Evolutionary conservation across 1,284 basidiomycete genomes (phyloP).

Genomic region (Baeospora myosura): DNA sequence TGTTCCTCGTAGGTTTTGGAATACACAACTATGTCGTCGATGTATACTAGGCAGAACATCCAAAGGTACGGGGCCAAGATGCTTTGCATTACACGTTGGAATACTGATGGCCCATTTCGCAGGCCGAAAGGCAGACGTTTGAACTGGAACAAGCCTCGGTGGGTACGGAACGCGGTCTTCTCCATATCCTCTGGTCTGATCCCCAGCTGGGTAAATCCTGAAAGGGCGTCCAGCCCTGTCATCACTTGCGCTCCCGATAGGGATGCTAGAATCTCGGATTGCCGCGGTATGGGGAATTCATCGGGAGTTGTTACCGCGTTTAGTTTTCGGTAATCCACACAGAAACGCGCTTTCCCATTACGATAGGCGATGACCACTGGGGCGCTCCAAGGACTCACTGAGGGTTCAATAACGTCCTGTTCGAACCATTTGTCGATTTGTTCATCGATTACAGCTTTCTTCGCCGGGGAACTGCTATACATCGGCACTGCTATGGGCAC

Average conservation of each 20-base stretch:
- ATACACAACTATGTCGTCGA: too few relatives aligned
- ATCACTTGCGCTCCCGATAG: background rate
- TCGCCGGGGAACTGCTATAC: conserved; percentile 16
- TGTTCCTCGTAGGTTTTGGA: too few relatives aligned
- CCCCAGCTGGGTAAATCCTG: background rate
- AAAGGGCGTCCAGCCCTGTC: too few relatives aligned
- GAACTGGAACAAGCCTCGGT: background rate
- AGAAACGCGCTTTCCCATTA: background rate
- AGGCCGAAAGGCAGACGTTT: background rate
- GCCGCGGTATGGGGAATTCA: background rate
- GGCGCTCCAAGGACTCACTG: background rate
- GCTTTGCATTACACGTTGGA: too few relatives aligned
- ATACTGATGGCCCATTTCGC: too few relatives aligned
- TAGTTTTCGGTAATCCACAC: too few relatives aligned
- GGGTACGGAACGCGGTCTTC: background rate
- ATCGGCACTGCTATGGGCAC: background rate
- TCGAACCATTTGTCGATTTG: conserved; percentile 16
- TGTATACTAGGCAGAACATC: background rate
- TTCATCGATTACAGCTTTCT: too few relatives aligned
- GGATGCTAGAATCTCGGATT: background rate
- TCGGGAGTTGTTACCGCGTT: background rate
- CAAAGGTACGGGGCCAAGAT: background rate
- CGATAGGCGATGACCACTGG: background rate
- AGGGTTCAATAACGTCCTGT: background rate
- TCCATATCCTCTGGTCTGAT: background rate